These are phyloP conservation scores for Podaxis pistillaris DNA, from an alignment of 768 basidiomycete species.

Conservation along the genomic window DNA sequence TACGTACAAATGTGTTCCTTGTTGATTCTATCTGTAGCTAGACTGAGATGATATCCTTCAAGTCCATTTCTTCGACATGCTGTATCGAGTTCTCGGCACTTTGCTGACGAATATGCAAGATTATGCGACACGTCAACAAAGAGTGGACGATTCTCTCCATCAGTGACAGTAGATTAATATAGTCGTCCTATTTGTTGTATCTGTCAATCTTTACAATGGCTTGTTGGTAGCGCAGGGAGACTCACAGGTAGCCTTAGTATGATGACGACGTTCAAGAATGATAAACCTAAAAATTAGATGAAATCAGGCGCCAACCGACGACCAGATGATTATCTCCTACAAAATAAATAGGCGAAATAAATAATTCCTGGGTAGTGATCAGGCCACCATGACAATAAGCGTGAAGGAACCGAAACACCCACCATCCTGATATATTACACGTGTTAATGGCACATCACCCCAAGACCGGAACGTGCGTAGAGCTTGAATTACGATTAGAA, in stretches of 20 bases:
- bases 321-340: not conserved
- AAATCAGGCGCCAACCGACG: not conserved
- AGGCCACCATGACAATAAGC: not conserved
- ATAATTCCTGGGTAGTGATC: slow-evolving; percentile 9
- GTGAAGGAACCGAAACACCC: not conserved
- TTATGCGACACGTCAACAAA: slow-evolving; percentile 8
- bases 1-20: not conserved
- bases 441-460: slow-evolving; percentile 8
- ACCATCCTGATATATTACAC: slow-evolving; percentile 14
- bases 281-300: slow-evolving; percentile 7
- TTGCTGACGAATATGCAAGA: slow-evolving; percentile 2
- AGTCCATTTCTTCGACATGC: not conserved
- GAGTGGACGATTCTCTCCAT: slow-evolving; percentile 11
- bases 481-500: slow-evolving; percentile 5
- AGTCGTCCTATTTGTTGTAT: not conserved
- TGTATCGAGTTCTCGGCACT: not conserved
- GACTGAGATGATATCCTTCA: not conserved
- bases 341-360: slow-evolving; percentile 16
- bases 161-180: slow-evolving; percentile 8
- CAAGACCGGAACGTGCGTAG: slow-evolving; percentile 3
- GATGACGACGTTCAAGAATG: slow-evolving; percentile 8
- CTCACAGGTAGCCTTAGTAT: slow-evolving; percentile 12
- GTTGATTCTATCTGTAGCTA: not conserved
- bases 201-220: not conserved
- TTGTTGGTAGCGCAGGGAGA: not conserved